Conservation (phyloP, 78 protist species). For the Cyanophora paradoxa region DNA sequence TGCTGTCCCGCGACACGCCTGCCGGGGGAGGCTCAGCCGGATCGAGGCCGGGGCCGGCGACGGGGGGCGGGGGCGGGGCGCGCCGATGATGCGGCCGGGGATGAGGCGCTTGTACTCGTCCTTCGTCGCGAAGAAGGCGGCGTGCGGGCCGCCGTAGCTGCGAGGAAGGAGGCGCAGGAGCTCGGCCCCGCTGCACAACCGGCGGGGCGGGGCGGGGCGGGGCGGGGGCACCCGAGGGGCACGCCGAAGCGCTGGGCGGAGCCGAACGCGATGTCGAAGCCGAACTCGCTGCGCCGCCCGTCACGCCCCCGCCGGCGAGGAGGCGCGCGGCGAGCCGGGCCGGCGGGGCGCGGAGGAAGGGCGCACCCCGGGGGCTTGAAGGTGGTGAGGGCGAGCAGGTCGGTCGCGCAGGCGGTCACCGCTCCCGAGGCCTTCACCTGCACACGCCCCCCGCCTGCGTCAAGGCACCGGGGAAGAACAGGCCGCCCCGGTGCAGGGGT, state of each 20-base stretch:
- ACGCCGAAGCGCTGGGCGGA: slow-evolving; percentile 89
- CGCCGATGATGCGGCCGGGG: slow-evolving; percentile 97
- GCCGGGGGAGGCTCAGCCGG: too few species aligned
- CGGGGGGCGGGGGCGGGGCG: too few species aligned
- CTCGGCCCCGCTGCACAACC: too few species aligned
- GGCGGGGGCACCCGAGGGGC: too few species aligned
- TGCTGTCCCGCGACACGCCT: too few species aligned
- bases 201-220: too few species aligned
- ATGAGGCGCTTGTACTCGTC: slow-evolving; percentile 66
- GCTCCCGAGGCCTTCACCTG: too few species aligned
- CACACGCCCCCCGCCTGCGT: slow-evolving; percentile 40
- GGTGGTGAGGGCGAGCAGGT: slow-evolving; percentile 82
- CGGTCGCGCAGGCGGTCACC: slow-evolving; percentile 65
- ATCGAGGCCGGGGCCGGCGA: too few species aligned
- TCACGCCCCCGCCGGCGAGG: neutral
- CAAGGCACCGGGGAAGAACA: neutral
- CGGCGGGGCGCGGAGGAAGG: too few species aligned
- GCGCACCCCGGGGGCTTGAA: slow-evolving; percentile 70
- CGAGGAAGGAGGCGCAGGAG: too few species aligned
- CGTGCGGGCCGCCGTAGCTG: slow-evolving; percentile 96
- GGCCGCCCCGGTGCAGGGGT: neutral
- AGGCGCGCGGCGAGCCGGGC: neutral
- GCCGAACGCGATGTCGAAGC: slow-evolving; percentile 90
- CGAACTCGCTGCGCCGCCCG: slow-evolving; percentile 60
- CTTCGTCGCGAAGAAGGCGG: slow-evolving; percentile 86